Evolutionary conservation across 441 rosid genomes (phyloP).

Genomic region (Pelargonium fulgidum): DNA sequence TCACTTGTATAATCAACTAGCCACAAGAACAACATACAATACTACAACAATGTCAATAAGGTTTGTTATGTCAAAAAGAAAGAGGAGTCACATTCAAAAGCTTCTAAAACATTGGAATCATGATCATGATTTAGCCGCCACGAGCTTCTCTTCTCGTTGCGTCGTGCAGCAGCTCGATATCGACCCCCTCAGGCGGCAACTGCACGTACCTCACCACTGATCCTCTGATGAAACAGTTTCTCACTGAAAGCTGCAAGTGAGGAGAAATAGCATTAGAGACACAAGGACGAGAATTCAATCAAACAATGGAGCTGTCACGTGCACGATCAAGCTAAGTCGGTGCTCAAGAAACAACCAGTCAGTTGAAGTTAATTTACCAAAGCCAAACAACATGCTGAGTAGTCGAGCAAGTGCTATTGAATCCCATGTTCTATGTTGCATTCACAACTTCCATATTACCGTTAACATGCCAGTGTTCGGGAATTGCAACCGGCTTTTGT

Average conservation of each 20-base stretch:
- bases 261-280: background rate
- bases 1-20: background rate
- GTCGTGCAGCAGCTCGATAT: conserved; percentile 89
- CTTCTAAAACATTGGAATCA: conserved; percentile 18
- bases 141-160: conserved; percentile 99
- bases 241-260: conserved; percentile 78
- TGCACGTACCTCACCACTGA: conserved; percentile 97
- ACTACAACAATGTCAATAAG: conserved; percentile 5
- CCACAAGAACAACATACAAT: background rate
- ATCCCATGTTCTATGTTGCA: no score
- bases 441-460: no score
- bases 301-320: background rate
- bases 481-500: no score
- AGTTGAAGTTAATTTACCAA: no score
- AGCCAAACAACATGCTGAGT: no score
- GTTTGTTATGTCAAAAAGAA: background rate
- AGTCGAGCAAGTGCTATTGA: no score
- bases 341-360: background rate
- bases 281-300: background rate
- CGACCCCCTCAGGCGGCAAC: conserved; percentile 90
- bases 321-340: background rate
- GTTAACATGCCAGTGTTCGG: no score
- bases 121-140: conserved; percentile 50
- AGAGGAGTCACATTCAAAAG: background rate
- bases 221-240: conserved; percentile 97